phyloP scores from a whole-genome alignment of 2,329 filamentous ascomycete genomes.

The Hypoxylon sp. region DNA sequence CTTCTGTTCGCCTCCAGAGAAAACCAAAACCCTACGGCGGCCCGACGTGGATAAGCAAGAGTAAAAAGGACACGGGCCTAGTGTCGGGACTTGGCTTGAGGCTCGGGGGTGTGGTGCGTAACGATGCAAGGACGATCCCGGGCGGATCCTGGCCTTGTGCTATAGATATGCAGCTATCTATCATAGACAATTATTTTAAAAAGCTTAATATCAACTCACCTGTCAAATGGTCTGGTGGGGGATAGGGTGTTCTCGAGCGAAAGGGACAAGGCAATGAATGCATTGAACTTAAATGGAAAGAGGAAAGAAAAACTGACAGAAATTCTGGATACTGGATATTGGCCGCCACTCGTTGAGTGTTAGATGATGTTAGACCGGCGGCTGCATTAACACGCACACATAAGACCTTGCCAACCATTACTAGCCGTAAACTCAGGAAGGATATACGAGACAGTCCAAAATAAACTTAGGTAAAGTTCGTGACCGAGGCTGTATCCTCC shows the following conservation, averaged over 20 bases:
- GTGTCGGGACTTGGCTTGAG: constrained; percentile 36
- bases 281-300: constrained; percentile 15
- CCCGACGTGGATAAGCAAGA: constrained; percentile 16
- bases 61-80: constrained; percentile 13
- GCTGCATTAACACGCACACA: constrained; percentile 16
- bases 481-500: constrained; percentile 30
- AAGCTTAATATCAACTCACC: constrained; percentile 30
- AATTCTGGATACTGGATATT: not conserved
- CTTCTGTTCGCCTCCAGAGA: constrained; percentile 3
- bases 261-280: not conserved
- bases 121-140: constrained; percentile 29
- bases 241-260: constrained; percentile 22
- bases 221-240: constrained; percentile 13
- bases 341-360: not conserved
- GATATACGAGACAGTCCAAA: constrained; percentile 19
- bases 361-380: constrained; percentile 20
- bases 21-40: constrained; percentile 14
- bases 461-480: constrained; percentile 26
- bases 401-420: not conserved
- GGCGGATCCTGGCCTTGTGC: constrained; percentile 18
- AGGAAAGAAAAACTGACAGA: constrained; percentile 8
- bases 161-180: constrained; percentile 12
- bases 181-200: constrained; percentile 7
- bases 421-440: constrained; percentile 22
- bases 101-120: constrained; percentile 25